Evolutionary conservation across 2,329 filamentous ascomycete genomes (phyloP), one percentile per base, ranked within the genome.

Genomic region (Fusarium sororula): DNA sequence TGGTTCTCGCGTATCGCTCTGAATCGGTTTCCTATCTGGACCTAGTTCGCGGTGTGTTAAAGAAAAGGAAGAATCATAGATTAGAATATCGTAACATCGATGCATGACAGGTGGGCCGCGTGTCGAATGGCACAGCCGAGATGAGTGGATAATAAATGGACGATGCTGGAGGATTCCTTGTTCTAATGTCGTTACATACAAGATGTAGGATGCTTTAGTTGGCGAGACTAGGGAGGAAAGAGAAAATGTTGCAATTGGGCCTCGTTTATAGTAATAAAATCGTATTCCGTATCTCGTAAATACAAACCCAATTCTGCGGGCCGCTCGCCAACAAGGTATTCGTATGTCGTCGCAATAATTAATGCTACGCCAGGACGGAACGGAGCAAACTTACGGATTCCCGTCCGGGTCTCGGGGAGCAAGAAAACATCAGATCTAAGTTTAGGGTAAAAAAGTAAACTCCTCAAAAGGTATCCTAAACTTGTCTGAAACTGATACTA

Each of bases 61-160:
- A n/a, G 32, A 62, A 68, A 64, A 69, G 65, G 48, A 69, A 68
- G 64, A 38, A 68, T 69, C 66, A 69, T 63, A 63, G 64, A 68
- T 37, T 30, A n/a, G 10, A 53, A 41, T 38, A 54, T 60, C 45
- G n/a, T 32, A 38, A 14, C 17, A 51, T 14, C 48, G 14, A 41
- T 26, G 28, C 28, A 41, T 26, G 35, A 22, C 47, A 41, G 57
- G 15, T 41, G 37, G 51, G 30, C 48, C 58, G 48, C 58, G 48
- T 42, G 58, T 61, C 28, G 15, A 55, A 55, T 8, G 17, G 51
- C 37, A 28, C 28, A 44, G 58, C 58, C 58, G 58, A 61, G 37
- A 61, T 61, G 47, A 51, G 42, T 51, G 56, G 56, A 48, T 37
- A 26, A 26, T 47, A 28, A 37, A 26, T 22, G 30, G 51, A 42